Evolutionary conservation across 1,284 basidiomycete species (phyloP), one percentile per base, ranked within the genome.

Genomic region (Inonotus obliquus): DNA sequence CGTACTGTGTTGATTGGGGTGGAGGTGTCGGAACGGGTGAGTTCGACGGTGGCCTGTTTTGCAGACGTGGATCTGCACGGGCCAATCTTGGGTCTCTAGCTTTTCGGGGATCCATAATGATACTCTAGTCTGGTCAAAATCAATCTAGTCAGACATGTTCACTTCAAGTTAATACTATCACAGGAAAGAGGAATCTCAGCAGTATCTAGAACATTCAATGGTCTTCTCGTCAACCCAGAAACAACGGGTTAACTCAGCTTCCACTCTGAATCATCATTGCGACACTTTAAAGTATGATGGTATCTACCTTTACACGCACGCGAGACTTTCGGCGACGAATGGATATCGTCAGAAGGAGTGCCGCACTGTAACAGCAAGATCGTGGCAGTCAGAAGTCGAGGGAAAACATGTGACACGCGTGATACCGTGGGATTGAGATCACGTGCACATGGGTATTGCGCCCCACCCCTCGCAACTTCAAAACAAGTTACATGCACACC

Each of bases 211-310:
- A 91, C 88, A 89, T 79, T 79, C 66, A 69, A 69, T 66, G 74
- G 89, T 92, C 90, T 81, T 79, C 89, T 79, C 72, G 66, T 81
- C 79, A 76, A 89, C 85, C 89, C 87, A 77, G 76, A 72, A 55
- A 66, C 67, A 58, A 72, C 79, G 77, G 87, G 83, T 90, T 79
- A 76, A 82, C 84, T 72, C 75, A 86, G 89, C 76, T 85, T 89
- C 89, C 89, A 92, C 89, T 92, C 89, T 89, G 85, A 86, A 83
- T 91, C 86, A 89, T 91, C 88, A 74, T 69, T 60, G 68, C 7
- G 29, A 32, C 1, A 32, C 7, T 29, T 13, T 17, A 19, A 7
- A 17, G 10, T 52, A n/a, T 9, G 9, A 32, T 4, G 19, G 5
- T 4, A 29, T n/a, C 35, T 35, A 52, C 51, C 51, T 52, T 29